A percentile compares a stretch with the other conserved stretches of the same genome.
phyloP scores from a whole-genome alignment of 1,284 basidiomycete genomes.

The Paramarasmius palmivorus region DNA sequence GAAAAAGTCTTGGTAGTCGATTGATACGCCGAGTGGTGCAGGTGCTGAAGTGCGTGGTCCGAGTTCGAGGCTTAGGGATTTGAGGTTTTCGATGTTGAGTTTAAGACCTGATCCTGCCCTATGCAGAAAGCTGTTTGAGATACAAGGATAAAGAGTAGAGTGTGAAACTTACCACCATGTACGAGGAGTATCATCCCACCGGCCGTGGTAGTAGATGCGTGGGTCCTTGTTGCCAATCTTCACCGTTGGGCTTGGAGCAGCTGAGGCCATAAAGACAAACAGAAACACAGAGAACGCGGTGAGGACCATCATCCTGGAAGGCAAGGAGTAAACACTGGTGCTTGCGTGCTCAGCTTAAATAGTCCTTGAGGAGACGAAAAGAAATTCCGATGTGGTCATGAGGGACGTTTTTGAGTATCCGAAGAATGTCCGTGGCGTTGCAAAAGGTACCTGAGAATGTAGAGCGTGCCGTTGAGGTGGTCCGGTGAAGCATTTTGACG shows the following conservation, averaged over 20 bases:
- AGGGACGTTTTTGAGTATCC: too few relatives aligned
- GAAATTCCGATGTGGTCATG: too few relatives aligned
- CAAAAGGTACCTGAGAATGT: too few relatives aligned
- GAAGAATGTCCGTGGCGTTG: too few relatives aligned
- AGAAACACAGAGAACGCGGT: too few relatives aligned
- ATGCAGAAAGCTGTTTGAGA: not conserved
- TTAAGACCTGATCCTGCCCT: conserved; percentile 62
- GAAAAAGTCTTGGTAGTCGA: conserved; percentile 47
- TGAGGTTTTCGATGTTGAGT: conserved; percentile 44
- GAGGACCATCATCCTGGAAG: too few relatives aligned
- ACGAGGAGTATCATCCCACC: conserved; percentile 20
- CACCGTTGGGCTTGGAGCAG: not conserved
- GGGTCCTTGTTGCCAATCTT: conserved; percentile 16
- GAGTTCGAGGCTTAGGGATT: conserved; percentile 45
- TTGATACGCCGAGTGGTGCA: conserved; percentile 46
- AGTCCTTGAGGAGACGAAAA: too few relatives aligned
- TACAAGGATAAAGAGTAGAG: not conserved
- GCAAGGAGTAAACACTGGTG: too few relatives aligned
- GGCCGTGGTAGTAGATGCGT: conserved; percentile 19
- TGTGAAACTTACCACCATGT: conserved; percentile 19
- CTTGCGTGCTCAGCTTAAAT: too few relatives aligned
- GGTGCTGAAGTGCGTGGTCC: conserved; percentile 52
- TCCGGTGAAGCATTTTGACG: too few relatives aligned
- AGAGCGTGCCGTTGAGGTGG: too few relatives aligned
- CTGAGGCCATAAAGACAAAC: too few relatives aligned